These are phyloP conservation scores for Rhynchosporium graminicola DNA, from an alignment of 2,329 filamentous ascomycete genomes.

Conservation along the genomic window DNA sequence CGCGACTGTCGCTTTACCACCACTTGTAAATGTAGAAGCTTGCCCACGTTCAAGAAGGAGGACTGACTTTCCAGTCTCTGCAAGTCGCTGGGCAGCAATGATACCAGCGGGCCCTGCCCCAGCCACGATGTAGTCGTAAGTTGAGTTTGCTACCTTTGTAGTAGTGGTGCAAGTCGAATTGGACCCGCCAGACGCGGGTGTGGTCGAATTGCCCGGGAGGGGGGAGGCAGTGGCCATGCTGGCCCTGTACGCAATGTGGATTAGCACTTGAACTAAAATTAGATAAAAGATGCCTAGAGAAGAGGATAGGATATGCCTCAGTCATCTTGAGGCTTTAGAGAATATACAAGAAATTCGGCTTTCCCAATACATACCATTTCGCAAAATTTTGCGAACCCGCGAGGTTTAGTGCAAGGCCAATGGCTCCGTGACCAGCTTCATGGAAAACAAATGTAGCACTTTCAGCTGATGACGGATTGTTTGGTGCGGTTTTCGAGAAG, in stretches of 20 bases:
- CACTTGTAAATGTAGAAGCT: conserved; percentile 28
- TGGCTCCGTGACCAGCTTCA: conserved; percentile 27
- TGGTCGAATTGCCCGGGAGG: conserved; percentile 12
- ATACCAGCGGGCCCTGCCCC: conserved; percentile 65
- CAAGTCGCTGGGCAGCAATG: conserved; percentile 52
- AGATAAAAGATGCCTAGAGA: too few species aligned
- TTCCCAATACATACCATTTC: conserved; percentile 13
- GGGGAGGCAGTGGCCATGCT: conserved; percentile 18
- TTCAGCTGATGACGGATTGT: conserved; percentile 24
- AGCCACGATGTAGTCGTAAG: conserved; percentile 65
- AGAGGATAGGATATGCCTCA: too few species aligned
- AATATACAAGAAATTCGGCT: too few species aligned
- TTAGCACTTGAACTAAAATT: too few species aligned
- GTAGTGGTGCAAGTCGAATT: conserved; percentile 27
- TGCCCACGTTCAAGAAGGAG: conserved; percentile 43
- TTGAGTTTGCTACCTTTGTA: conserved; percentile 27
- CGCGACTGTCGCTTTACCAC: conserved; percentile 27
- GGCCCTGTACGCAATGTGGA: conserved; percentile 6
- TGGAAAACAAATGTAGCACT: conserved; percentile 27
- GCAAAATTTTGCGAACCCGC: conserved; percentile 25
- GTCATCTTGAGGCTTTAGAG: too few species aligned
- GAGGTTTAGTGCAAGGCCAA: conserved; percentile 23
- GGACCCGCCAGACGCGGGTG: conserved; percentile 8
- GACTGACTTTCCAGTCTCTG: conserved; percentile 49
- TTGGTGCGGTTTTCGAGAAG: conserved; percentile 18